A percentile compares a stretch with the other conserved stretches of the same genome.
These are phyloP conservation scores for Fusarium graminum DNA, from an alignment of 2,329 filamentous ascomycete species.

Conservation along the genomic window DNA sequence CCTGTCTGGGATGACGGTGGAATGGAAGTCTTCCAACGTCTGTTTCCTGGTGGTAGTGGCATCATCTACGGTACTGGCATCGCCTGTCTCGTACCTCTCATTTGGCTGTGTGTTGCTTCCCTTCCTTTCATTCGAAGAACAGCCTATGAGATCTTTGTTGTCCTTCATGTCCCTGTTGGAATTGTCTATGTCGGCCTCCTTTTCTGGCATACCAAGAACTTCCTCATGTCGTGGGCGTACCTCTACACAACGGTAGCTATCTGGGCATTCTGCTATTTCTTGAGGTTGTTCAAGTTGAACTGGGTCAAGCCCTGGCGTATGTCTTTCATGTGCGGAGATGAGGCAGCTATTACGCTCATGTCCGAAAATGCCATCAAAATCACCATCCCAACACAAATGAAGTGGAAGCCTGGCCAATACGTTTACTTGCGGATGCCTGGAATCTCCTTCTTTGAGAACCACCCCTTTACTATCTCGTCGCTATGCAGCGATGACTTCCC, in stretches of 20 bases:
- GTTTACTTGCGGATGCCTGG: constrained; percentile 95
- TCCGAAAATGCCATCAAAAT: constrained; percentile 96
- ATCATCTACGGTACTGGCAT: constrained; percentile 88
- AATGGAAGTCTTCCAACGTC: constrained; percentile 74
- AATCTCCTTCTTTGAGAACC: constrained; percentile 90
- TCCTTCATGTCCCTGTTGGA: constrained; percentile 84
- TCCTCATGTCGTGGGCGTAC: constrained; percentile 89
- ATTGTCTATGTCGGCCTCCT: constrained; percentile 85
- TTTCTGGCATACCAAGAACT: constrained; percentile 98
- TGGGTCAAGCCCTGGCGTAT: constrained; percentile 85
- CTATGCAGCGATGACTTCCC: constrained; percentile 94
- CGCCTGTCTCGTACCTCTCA: constrained; percentile 82
- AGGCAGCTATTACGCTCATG: constrained; percentile 89
- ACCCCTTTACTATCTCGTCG: constrained; percentile 95
- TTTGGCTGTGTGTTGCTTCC: constrained; percentile 87
- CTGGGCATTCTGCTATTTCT: constrained; percentile 79
- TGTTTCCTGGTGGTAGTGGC: constrained; percentile 74
- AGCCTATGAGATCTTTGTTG: constrained; percentile 88
- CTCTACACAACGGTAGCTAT: constrained; percentile 85
- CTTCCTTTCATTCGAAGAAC: constrained; percentile 80
- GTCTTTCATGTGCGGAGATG: constrained; percentile 89
- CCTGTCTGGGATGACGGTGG: constrained; percentile 87
- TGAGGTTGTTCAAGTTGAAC: constrained; percentile 87
- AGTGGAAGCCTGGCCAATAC: constrained; percentile 93
- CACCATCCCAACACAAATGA: constrained; percentile 92